Base-by-base conservation (phyloP, 768 basidiomycete species). In the Fistulinella prunicolor region DNA sequence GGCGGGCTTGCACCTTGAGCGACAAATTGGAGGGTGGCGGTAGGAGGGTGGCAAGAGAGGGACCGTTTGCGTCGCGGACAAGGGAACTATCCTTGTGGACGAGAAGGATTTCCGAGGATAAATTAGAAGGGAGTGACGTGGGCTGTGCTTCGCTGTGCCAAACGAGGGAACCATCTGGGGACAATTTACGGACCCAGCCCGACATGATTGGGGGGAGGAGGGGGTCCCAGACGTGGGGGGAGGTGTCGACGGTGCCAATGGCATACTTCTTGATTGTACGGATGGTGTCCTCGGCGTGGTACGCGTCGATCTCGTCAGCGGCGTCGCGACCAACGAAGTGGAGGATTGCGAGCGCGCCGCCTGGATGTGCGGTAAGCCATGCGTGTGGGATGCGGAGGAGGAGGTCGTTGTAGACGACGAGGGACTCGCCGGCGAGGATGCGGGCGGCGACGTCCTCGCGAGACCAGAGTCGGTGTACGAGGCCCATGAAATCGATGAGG, bases 241-340 rank as follows among this genome's bases (percentile, higher is more conserved):
- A 74, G 22, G 67, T 54, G 47, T 82, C 74, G 22, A 95, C 83
- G 20, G 73, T 74, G 21, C 86, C 94, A 20, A 94, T 72, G 44
- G 80, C 77, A 62, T 84, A 95, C 16, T 53, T 56, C 22, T 50
- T 66, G 17, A 67, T 66, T 60, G 52, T 59, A n/a, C 47, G 54
- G 39, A 62, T 36, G 17, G 66, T 64, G 38, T 56, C 46, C 30
- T 80, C 76, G 7, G 75, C 73, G 64, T 99, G 96, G 70, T 89
- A 97, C 19, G 93, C 95, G 53, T 90, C 81, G 28, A 98, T 89
- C 67, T 99, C 96, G 71, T 95, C 89, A 0, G 90, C 81, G 0
- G 95, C 94, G 63, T 99, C 94, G 46, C 95, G 79, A 3, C 95
- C 96, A 35, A 97, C 83, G 59, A 94, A 97, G 70, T 99, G 96